Conservation (phyloP, 257 asterid genomes). For the Solanum raphanifolium region DNA sequence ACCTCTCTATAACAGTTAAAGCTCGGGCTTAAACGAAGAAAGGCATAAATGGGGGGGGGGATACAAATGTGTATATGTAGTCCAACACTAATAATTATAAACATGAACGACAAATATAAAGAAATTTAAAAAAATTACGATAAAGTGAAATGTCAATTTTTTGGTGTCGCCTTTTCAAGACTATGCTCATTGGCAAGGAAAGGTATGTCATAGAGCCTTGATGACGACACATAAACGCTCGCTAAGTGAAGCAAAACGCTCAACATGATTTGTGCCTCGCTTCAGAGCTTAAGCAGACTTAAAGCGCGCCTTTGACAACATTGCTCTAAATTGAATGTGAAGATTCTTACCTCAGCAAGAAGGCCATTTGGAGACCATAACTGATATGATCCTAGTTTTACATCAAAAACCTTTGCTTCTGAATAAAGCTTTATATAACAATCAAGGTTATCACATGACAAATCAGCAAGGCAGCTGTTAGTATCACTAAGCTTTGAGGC, state of each 20-base stretch:
- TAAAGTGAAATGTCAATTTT: not conserved
- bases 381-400: constrained; percentile 88
- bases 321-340: not conserved
- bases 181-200: not conserved
- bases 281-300: not conserved
- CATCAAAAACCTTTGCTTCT: constrained; percentile 63
- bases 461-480: constrained; percentile 74
- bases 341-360: constrained; percentile 66
- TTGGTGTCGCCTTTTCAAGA: not conserved
- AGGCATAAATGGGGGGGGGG: not conserved
- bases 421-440: constrained; percentile 61
- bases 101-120: not conserved
- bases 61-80: not conserved
- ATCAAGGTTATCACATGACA: constrained; percentile 89
- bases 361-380: constrained; percentile 86
- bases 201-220: not conserved
- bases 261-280: not conserved
- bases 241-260: not conserved
- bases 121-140: not conserved
- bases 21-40: not conserved
- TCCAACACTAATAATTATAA: not conserved
- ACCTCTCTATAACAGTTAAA: not conserved
- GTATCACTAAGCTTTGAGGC: constrained; percentile 79
- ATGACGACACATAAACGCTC: not conserved
- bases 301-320: not conserved